A percentile compares a stretch with the other conserved stretches of the same genome.
Evolutionary conservation across 2,329 filamentous ascomycete species (phyloP).

Genomic region (Aspergillus fumigatiaffinis): DNA sequence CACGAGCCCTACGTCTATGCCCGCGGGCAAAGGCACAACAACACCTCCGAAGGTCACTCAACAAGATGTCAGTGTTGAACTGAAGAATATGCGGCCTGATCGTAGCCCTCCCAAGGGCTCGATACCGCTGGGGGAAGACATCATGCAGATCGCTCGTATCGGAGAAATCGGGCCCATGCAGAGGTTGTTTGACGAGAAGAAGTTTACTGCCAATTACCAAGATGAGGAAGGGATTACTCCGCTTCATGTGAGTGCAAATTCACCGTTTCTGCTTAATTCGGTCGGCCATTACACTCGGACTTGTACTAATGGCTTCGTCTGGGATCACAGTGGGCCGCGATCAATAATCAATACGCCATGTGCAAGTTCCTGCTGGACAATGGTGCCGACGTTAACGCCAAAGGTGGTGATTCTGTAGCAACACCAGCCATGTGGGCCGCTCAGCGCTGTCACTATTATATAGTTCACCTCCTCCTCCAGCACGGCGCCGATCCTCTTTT

Average conservation of each 20-base stretch:
- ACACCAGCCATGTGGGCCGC: constrained; percentile 96
- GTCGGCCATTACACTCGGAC: background rate
- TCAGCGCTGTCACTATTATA: constrained; percentile 93
- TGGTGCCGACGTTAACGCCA: constrained; percentile 88
- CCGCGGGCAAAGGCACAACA: constrained; percentile 29
- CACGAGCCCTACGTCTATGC: constrained; percentile 21
- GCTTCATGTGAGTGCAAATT: constrained; percentile 66
- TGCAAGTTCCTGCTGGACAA: constrained; percentile 88
- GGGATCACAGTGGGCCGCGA: constrained; percentile 79
- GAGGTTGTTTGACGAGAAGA: constrained; percentile 79
- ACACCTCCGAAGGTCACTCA: constrained; percentile 30
- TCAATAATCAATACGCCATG: constrained; percentile 97
- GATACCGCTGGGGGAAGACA: constrained; percentile 62
- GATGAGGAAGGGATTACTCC: constrained; percentile 95
- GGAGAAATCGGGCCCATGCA: constrained; percentile 85
- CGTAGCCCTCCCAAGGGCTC: constrained; percentile 29
- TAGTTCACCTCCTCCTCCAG: constrained; percentile 86
- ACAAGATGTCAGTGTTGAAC: constrained; percentile 34
- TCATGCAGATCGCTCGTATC: constrained; percentile 90
- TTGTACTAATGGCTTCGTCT: constrained; percentile 13
- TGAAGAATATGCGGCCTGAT: constrained; percentile 34
- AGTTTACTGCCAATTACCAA: constrained; percentile 74
- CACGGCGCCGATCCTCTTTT: constrained; percentile 89
- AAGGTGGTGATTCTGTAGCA: constrained; percentile 90
- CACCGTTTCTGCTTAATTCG: background rate